Conservation (phyloP, 176 grass and related monocot genomes). For the Eremochloa ophiuroides region DNA sequence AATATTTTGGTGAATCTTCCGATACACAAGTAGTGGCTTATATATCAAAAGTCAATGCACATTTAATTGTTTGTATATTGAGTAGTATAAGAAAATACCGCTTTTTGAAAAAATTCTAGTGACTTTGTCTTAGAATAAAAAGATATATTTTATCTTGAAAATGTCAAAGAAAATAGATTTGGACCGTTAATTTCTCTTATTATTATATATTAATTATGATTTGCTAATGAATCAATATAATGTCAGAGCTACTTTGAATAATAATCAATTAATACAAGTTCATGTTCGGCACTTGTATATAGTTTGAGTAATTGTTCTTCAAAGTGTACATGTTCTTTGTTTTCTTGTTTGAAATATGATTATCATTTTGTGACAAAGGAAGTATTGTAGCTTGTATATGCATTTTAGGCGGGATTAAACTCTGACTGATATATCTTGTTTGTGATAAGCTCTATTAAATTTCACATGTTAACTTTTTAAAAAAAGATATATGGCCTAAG, state of each 20-base stretch:
- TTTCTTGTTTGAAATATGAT: background rate
- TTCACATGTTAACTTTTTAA: too few relatives aligned
- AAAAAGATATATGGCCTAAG: background rate
- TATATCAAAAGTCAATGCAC: background rate
- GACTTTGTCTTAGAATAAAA: background rate
- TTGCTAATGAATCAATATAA: background rate
- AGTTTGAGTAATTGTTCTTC: background rate
- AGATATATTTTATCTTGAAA: background rate
- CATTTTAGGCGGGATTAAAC: too few relatives aligned
- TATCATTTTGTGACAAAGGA: background rate
- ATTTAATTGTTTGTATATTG: background rate
- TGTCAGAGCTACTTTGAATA: background rate
- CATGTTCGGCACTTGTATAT: background rate
- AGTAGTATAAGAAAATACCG: background rate
- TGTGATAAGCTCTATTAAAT: too few relatives aligned
- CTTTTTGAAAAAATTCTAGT: background rate
- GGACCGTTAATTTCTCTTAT: rapidly evolving
- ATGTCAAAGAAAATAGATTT: background rate
- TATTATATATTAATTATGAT: background rate
- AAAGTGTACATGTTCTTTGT: too few relatives aligned
- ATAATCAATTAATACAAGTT: background rate
- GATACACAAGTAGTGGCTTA: background rate
- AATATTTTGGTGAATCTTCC: background rate
- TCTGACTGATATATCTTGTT: too few relatives aligned
- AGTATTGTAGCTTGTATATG: background rate